These are phyloP conservation scores for Ceratorhiza oryzae-sativae DNA, from an alignment of 1,284 basidiomycete species.

Conservation along the genomic window DNA sequence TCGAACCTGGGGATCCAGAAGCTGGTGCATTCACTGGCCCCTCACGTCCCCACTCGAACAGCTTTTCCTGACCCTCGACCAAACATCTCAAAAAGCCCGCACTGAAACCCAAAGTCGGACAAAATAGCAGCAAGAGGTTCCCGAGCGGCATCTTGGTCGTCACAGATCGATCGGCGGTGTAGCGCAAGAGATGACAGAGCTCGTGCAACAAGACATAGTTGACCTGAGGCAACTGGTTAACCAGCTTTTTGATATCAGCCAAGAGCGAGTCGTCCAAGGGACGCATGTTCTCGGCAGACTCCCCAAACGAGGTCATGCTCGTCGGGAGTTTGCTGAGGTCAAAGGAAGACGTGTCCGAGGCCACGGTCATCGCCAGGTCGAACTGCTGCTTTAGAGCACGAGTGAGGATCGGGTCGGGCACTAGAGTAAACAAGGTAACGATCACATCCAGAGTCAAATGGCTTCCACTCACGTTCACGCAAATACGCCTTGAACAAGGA, in stretches of 20 bases:
- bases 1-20: not conserved
- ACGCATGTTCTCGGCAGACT: constrained; percentile 27
- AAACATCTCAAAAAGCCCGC: constrained; percentile 75
- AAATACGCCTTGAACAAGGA: constrained; percentile 64
- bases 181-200: constrained; percentile 73
- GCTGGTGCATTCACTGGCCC: not conserved
- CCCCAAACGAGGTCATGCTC: constrained; percentile 37
- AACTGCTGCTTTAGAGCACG: constrained; percentile 71
- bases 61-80: constrained; percentile 64
- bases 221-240: constrained; percentile 70
- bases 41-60: constrained; percentile 30
- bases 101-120: constrained; percentile 79
- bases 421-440: constrained; percentile 54
- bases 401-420: constrained; percentile 84
- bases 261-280: constrained; percentile 19
- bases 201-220: constrained; percentile 77
- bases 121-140: constrained; percentile 80
- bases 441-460: no score
- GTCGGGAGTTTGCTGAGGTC: constrained; percentile 18
- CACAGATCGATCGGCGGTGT: constrained; percentile 65
- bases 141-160: constrained; percentile 86
- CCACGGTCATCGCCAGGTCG: constrained; percentile 68
- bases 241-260: constrained; percentile 51
- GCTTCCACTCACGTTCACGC: constrained; percentile 57
- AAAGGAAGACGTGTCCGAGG: constrained; percentile 28